Conservation (phyloP, 352 stramenopile species). For the Phytophthora parvispora region DNA sequence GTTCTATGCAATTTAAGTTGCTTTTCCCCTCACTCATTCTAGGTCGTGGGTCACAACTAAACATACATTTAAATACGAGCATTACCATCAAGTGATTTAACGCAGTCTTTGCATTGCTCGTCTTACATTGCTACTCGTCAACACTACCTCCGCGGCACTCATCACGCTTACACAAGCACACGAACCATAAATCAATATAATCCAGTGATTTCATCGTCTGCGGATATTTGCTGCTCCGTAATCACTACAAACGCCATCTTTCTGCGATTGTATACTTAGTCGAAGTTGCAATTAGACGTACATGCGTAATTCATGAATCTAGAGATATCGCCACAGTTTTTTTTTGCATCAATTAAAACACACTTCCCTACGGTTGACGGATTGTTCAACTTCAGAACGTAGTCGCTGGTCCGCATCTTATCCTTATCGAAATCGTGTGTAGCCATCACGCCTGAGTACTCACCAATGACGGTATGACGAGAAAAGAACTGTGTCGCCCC, state of each 20-base stretch:
- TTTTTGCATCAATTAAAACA: not conserved
- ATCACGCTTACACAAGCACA: not conserved
- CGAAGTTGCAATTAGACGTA: not conserved
- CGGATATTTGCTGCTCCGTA: not conserved
- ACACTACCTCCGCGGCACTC: not conserved
- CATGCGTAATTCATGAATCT: not conserved
- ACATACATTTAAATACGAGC: not conserved
- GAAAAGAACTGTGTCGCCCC: not conserved
- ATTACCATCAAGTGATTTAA: not conserved
- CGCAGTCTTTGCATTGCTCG: not conserved
- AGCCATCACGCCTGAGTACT: not conserved
- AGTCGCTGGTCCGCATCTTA: not conserved
- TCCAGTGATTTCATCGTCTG: not conserved
- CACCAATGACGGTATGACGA: not conserved
- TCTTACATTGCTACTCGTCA: not conserved
- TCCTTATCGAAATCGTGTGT: not conserved
- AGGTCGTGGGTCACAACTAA: not conserved
- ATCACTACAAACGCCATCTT: not conserved
- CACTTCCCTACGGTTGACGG: not conserved
- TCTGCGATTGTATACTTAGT: not conserved
- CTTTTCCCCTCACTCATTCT: not conserved
- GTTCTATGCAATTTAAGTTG: not conserved
- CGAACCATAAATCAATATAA: not conserved
- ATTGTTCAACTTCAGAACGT: not conserved
- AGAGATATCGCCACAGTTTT: not conserved